Evolutionary conservation across 2,329 filamentous ascomycete genomes (phyloP).

Genomic region (Beauveria brongniartii): DNA sequence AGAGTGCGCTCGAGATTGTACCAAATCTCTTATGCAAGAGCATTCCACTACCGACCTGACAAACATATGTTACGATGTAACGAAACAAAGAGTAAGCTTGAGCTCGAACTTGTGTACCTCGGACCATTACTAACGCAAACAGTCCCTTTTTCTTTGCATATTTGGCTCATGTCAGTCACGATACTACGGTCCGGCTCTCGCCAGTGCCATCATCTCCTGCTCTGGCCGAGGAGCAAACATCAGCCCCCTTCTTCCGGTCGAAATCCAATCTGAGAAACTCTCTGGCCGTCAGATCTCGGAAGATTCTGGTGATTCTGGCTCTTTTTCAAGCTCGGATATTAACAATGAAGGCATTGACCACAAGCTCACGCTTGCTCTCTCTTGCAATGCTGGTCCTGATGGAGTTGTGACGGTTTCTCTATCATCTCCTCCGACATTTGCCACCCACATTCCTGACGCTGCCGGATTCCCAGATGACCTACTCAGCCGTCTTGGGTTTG

Average conservation of each 20-base stretch:
- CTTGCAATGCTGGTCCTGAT: constrained; percentile 24
- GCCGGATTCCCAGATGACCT: background rate
- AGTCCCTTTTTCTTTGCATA: constrained; percentile 27
- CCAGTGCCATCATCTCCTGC: constrained; percentile 20
- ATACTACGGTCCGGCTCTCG: constrained; percentile 24
- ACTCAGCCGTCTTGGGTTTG: background rate
- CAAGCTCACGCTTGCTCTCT: constrained; percentile 19
- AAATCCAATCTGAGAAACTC: constrained; percentile 17
- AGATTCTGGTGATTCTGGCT: constrained; percentile 1
- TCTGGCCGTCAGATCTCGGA: constrained; percentile 10
- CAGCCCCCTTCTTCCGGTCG: constrained; percentile 23
- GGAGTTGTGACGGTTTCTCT: constrained; percentile 25
- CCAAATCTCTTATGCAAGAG: constrained; percentile 14
- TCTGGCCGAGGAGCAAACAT: constrained; percentile 20
- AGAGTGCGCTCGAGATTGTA: constrained; percentile 18
- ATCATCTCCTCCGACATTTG: constrained; percentile 13
- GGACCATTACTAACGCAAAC: background rate
- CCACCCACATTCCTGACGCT: constrained; percentile 5
- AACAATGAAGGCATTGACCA: constrained; percentile 13
- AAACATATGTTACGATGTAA: constrained; percentile 16
- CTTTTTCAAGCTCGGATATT: constrained; percentile 7
- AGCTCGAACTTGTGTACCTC: background rate
- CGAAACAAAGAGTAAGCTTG: constrained; percentile 18
- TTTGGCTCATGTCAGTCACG: constrained; percentile 19
- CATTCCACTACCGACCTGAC: constrained; percentile 13